These are phyloP conservation scores for Dictyophora rubrovolvata DNA, from an alignment of 768 basidiomycete genomes.

Conservation along the genomic window DNA sequence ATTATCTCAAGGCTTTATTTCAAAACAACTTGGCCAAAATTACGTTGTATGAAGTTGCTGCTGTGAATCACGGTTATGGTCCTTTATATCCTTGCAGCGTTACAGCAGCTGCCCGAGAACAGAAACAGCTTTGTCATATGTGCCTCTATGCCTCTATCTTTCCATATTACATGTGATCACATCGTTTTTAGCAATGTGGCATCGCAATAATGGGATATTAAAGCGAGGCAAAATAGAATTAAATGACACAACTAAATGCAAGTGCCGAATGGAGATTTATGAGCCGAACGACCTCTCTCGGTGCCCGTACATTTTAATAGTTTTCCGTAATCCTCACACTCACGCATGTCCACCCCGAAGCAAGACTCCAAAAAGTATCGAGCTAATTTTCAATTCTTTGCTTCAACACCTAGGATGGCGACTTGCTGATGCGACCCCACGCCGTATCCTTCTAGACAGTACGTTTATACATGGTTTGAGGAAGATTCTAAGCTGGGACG, in stretches of 20 bases:
- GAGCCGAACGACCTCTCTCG: constrained; percentile 4
- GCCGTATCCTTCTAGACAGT: constrained; percentile 16
- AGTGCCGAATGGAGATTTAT: constrained; percentile 1
- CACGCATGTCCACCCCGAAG: not conserved
- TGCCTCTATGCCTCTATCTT: constrained; percentile 10
- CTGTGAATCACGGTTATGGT: constrained; percentile 13
- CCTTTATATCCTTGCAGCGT: constrained; percentile 16
- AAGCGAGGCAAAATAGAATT: constrained; percentile 5
- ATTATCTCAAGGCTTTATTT: constrained; percentile 18
- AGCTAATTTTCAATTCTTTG: constrained; percentile 11
- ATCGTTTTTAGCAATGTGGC: constrained; percentile 14
- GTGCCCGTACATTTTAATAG: constrained; percentile 10
- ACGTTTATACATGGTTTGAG: constrained; percentile 15
- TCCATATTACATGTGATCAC: not conserved
- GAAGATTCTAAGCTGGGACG: constrained; percentile 14
- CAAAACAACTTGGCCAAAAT: not conserved
- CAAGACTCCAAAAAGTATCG: constrained; percentile 8
- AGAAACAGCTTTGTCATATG: constrained; percentile 13
- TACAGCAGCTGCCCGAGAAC: constrained; percentile 10
- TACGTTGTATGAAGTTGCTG: constrained; percentile 1
- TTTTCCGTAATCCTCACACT: constrained; percentile 12
- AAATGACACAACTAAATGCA: not conserved
- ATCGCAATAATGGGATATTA: constrained; percentile 13
- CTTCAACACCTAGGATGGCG: constrained; percentile 17
- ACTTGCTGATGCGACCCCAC: constrained; percentile 21